Percentiles rank a stretch among this genome's conserved stretches.
Conservation (phyloP, 148 eudicot genomes). For the Vaccinium macrocarpon region DNA sequence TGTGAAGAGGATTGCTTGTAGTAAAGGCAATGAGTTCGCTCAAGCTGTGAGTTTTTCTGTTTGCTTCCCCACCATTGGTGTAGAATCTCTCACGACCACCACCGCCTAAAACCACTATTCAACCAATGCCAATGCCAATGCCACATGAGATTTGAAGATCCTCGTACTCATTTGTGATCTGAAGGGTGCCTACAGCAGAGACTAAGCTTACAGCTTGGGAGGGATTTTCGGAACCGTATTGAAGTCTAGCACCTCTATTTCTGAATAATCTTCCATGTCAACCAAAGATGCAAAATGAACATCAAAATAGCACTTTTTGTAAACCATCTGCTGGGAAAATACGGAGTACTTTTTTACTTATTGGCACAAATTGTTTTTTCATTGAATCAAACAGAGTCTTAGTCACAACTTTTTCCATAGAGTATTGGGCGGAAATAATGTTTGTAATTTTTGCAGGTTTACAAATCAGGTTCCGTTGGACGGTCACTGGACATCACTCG, state of each 20-base stretch:
- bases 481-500: slow-evolving; percentile 93
- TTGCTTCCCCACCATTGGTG: not conserved
- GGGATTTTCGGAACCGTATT: not conserved
- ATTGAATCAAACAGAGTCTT: not conserved
- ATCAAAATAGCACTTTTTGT: not conserved
- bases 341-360: not conserved
- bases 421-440: not conserved
- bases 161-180: not conserved
- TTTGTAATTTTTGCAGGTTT: slow-evolving; percentile 49
- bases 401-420: not conserved
- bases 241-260: not conserved
- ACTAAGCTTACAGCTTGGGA: not conserved
- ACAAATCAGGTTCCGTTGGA: slow-evolving; percentile 89
- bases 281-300: not conserved
- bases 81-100: not conserved
- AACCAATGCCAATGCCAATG: not conserved
- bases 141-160: not conserved
- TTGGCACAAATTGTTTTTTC: not conserved
- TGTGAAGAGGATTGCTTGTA: not conserved
- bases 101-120: not conserved
- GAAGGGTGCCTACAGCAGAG: not conserved
- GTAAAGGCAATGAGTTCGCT: not conserved
- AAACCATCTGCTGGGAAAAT: not conserved
- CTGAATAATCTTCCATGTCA: not conserved
- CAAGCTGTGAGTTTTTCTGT: not conserved